These are phyloP conservation scores for Ceriops tagal DNA, from an alignment of 345 rosid species.

Conservation along the genomic window DNA sequence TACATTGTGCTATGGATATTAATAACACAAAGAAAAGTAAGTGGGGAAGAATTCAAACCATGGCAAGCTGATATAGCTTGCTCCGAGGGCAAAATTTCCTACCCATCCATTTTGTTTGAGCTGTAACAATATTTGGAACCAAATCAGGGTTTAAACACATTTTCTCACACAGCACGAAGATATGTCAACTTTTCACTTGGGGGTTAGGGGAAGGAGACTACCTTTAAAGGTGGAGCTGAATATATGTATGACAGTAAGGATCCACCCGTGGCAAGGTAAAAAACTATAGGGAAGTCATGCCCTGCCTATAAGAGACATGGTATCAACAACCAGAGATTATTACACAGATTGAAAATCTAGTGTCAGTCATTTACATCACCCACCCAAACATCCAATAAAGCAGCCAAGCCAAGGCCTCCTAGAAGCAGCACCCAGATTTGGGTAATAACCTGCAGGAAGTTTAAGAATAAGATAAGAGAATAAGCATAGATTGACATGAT, in stretches of 20 bases:
- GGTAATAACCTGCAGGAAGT: constrained; percentile 63
- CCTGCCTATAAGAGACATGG: constrained; percentile 65
- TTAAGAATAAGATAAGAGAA: constrained; percentile 4
- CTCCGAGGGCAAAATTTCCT: constrained; percentile 93
- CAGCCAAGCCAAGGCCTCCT: constrained; percentile 84
- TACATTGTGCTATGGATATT: no score
- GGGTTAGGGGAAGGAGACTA: constrained; percentile 22
- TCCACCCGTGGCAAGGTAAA: constrained; percentile 95
- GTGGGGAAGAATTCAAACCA: constrained; percentile 46
- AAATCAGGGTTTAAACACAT: constrained; percentile 18
- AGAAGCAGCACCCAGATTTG: constrained; percentile 88
- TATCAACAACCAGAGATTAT: constrained; percentile 17
- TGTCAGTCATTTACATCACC: constrained; percentile 25
- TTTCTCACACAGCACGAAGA: constrained; percentile 10
- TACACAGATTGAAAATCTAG: constrained; percentile 8
- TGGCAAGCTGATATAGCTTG: constrained; percentile 95
- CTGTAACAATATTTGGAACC: constrained; percentile 41
- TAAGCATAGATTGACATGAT: neutral
- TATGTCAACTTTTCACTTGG: constrained; percentile 4
- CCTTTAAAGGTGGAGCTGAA: constrained; percentile 99
- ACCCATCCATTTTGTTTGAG: constrained; percentile 99
- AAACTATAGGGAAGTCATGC: constrained; percentile 64
- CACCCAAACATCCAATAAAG: constrained; percentile 86
- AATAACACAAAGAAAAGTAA: neutral
- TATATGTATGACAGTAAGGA: constrained; percentile 90